Evolutionary conservation across 176 grass and related monocot species (phyloP).

Genomic region (Melocanna baccifera): DNA sequence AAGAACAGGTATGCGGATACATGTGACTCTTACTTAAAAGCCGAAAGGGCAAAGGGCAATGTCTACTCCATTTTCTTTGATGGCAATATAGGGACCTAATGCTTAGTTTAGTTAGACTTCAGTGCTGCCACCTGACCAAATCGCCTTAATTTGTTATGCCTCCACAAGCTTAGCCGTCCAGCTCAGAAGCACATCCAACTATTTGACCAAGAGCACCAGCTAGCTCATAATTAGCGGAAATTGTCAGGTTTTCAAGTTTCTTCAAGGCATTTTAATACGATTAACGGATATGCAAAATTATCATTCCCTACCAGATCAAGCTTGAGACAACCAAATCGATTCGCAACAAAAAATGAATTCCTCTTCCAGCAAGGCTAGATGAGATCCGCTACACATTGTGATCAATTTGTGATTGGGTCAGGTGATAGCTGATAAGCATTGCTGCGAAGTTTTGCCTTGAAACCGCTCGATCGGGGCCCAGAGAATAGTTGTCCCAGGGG

Average conservation of each 20-base stretch:
- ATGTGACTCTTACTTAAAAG: background rate
- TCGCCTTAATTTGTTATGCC: background rate
- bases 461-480: no score
- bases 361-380: constrained; percentile 28
- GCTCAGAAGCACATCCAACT: constrained; percentile 29
- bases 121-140: constrained; percentile 3
- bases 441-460: no score
- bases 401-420: constrained; percentile 12
- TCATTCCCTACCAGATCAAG: background rate
- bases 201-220: background rate
- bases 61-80: constrained; percentile 24
- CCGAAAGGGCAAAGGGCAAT: background rate
- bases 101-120: background rate
- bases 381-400: background rate
- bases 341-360: background rate
- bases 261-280: background rate
- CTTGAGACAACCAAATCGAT: background rate
- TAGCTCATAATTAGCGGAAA: constrained; percentile 9
- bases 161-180: constrained; percentile 15
- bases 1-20: background rate
- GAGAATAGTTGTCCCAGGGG: background rate
- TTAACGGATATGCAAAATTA: background rate
- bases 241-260: background rate
- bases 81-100: constrained; percentile 4
- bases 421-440: background rate